Percentiles rank a stretch among this genome's conserved stretches.
phyloP scores from a whole-genome alignment of 306 rosid species.

The Dryas alaskensis region DNA sequence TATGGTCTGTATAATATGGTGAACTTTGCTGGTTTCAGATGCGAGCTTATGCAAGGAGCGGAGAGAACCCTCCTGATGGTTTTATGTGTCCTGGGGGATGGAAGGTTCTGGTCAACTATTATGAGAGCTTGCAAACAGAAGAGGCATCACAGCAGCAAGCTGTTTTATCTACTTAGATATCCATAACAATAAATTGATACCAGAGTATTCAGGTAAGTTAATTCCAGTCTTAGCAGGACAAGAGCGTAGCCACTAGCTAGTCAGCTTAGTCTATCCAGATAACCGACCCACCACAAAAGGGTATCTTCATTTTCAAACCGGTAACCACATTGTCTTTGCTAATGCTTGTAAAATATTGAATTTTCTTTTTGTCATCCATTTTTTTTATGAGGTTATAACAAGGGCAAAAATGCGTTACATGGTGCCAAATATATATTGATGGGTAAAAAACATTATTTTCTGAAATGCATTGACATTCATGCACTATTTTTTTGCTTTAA shows the following conservation, averaged over 20 bases:
- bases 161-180: conserved; percentile 52
- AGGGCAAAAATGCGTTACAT: background rate
- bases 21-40: conserved; percentile 42
- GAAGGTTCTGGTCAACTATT: conserved; percentile 82
- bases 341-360: conserved; percentile 8
- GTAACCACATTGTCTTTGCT: background rate
- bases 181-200: background rate
- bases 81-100: conserved; percentile 97
- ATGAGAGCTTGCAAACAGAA: conserved; percentile 75
- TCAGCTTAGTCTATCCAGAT: background rate
- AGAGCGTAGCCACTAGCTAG: background rate
- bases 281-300: background rate
- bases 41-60: conserved; percentile 79
- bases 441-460: background rate
- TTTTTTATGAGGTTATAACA: conserved; percentile 7
- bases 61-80: conserved; percentile 92
- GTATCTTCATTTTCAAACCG: background rate
- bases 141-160: conserved; percentile 58
- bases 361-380: background rate
- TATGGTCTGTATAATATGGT: background rate
- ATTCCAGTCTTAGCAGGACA: background rate
- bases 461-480: too few species aligned
- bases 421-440: background rate
- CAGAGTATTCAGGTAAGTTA: background rate
- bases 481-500: too few species aligned